Percentiles rank a stretch among this genome's conserved stretches.
Conservation (phyloP, 768 basidiomycete species). For the Exidia glandulosa region DNA sequence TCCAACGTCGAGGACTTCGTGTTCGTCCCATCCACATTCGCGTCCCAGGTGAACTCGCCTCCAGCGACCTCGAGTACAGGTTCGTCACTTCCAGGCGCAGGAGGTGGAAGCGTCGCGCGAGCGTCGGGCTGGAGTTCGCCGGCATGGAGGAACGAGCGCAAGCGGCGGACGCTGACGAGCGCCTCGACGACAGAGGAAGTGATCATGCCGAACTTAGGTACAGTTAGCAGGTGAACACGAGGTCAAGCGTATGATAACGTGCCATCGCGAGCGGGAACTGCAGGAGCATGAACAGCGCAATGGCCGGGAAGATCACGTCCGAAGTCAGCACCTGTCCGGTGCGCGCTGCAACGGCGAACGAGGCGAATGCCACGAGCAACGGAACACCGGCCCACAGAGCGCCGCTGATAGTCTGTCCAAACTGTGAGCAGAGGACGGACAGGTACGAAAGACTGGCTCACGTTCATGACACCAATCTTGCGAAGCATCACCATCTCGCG, state of each 20-base stretch:
- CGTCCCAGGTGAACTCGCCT: constrained; percentile 78
- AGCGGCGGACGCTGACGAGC: constrained; percentile 67
- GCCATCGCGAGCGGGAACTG: constrained; percentile 83
- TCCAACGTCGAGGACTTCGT: constrained; percentile 58
- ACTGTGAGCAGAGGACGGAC: too few species aligned
- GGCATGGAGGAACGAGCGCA: constrained; percentile 63
- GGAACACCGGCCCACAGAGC: constrained; percentile 64
- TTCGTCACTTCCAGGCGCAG: neutral
- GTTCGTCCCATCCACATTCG: constrained; percentile 23
- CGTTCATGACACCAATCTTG: constrained; percentile 69
- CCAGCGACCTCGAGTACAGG: constrained; percentile 57
- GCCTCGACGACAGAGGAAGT: constrained; percentile 80
- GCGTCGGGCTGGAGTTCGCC: constrained; percentile 77
- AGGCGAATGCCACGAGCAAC: constrained; percentile 69
- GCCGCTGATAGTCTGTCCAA: constrained; percentile 42
- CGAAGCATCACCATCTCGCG: constrained; percentile 71
- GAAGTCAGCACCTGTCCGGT: constrained; percentile 42
- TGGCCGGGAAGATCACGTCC: constrained; percentile 92
- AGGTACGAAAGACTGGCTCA: constrained; percentile 26
- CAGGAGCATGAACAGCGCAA: constrained; percentile 79
- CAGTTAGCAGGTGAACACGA: neutral
- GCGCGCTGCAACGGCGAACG: constrained; percentile 59
- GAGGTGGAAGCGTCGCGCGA: constrained; percentile 31
- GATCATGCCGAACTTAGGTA: constrained; percentile 49
- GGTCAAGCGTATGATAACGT: constrained; percentile 10